Evolutionary conservation across 805 yeast species (phyloP), one percentile per base, ranked within the genome.

Genomic region (Alloascoidea hylecoeti): DNA sequence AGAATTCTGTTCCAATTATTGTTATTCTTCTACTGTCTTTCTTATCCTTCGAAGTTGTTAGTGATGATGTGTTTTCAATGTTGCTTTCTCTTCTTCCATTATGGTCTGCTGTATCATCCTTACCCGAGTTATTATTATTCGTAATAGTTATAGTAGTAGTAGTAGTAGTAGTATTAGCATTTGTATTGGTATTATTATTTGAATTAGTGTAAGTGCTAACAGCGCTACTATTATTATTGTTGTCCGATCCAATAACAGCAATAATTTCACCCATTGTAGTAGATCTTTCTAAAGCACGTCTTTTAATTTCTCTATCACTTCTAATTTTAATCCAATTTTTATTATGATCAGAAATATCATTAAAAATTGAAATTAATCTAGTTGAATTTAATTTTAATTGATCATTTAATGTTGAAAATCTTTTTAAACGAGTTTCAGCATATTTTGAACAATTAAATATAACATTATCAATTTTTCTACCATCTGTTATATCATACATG

Each of bases 401-500:
- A 12, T 45, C 50, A 13, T 58, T 53, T 2, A 50, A 41, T 4
- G 46, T 45, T 15, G 52, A 44, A 16, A 49, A 46, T 9, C 51
- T 41, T 15, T 48, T 51, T 15, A 57, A 45, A 34, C 56, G 48
- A n/a, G 51, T 38, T 41, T 59, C 59, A 4, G 60, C 58, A 36
- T 50, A 63, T 16, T 49, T 46, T 3, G 63, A 57, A 23, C 63
- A 37, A 18, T 57, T 58, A 34, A 46, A 57, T 15, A 58, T 49
- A 27, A 61, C 46, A 14, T 55, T 56, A 40, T 61, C 64, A 41
- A 57, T 60, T 41, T 60, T 61, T 9, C 66, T 46, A 2, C 68
- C 68, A 3, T 62, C 63, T 34, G 60, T 61, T 14, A 63, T 42
- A 35, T 63, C 68, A 34, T 51, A 53, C 39, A 63, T 45, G 46